Evolutionary conservation across 2,329 filamentous ascomycete species (phyloP).

Genomic region (Arthrobotrys musiformis): DNA sequence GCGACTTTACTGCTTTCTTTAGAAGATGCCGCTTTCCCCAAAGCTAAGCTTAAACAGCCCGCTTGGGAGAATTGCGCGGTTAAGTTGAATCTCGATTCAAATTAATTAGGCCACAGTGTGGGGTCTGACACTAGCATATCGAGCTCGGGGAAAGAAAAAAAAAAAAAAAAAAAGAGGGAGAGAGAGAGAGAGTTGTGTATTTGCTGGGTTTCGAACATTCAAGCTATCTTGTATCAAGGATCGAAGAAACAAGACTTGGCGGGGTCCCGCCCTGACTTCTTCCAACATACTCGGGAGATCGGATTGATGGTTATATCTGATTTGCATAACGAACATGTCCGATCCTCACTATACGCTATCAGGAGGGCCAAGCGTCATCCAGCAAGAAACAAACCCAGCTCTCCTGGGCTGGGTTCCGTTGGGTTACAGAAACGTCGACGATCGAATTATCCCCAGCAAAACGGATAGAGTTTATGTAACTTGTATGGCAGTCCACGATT

Average conservation of each 20-base stretch:
- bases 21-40: constrained; percentile 14
- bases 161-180: too few species aligned
- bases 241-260: constrained; percentile 4
- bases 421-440: not conserved
- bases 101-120: constrained; percentile 34
- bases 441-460: constrained; percentile 5
- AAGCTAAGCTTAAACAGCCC: constrained; percentile 10
- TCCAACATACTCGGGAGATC: constrained; percentile 32
- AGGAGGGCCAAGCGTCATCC: constrained; percentile 10
- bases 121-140: not conserved
- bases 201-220: not conserved
- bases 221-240: constrained; percentile 9
- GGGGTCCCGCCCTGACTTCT: constrained; percentile 4
- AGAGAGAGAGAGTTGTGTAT: too few species aligned
- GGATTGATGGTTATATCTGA: constrained; percentile 29
- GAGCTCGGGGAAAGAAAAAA: not conserved
- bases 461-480: constrained; percentile 39
- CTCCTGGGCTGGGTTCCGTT: not conserved
- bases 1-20: constrained; percentile 17
- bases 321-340: constrained; percentile 45
- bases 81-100: constrained; percentile 38
- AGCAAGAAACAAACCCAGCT: constrained; percentile 21
- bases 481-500: constrained; percentile 34
- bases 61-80: constrained; percentile 35
- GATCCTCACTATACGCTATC: constrained; percentile 33